Percentiles rank a stretch among this genome's conserved stretches.
These are phyloP conservation scores for Cyclocybe cylindracea DNA, from an alignment of 768 basidiomycete species.

Conservation along the genomic window DNA sequence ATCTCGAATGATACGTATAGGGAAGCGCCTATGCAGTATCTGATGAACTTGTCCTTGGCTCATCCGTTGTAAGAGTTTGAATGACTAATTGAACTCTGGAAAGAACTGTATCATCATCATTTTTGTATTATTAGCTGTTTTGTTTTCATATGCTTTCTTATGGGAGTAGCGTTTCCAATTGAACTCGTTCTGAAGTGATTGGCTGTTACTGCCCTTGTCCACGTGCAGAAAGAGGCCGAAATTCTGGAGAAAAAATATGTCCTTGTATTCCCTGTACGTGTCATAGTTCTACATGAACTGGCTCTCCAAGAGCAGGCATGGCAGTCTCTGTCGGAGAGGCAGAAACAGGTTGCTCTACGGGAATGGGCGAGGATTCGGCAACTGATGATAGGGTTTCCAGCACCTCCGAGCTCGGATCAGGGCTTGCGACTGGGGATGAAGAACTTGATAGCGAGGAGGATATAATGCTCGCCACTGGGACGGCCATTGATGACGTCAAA, in stretches of 20 bases:
- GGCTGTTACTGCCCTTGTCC: too few species aligned
- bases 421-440: neutral
- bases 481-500: slow-evolving; percentile 8
- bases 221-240: too few species aligned
- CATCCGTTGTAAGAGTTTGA: slow-evolving; percentile 18
- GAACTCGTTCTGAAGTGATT: too few species aligned
- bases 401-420: too few species aligned
- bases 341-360: neutral
- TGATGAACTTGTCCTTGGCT: slow-evolving; percentile 25
- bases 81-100: too few species aligned
- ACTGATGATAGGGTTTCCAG: too few species aligned
- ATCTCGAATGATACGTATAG: slow-evolving; percentile 32
- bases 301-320: neutral
- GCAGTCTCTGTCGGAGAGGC: neutral
- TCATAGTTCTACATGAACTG: slow-evolving; percentile 18
- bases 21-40: slow-evolving; percentile 23
- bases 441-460: slow-evolving; percentile 4
- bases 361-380: too few species aligned
- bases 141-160: too few species aligned
- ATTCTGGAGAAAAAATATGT: neutral
- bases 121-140: too few species aligned
- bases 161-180: too few species aligned
- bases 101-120: too few species aligned
- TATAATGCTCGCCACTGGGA: slow-evolving; percentile 3
- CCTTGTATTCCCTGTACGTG: neutral